Evolutionary conservation across 116 monocot species (phyloP), one percentile per base, ranked within the genome.

Genomic region (Dioscorea cayenensis): DNA sequence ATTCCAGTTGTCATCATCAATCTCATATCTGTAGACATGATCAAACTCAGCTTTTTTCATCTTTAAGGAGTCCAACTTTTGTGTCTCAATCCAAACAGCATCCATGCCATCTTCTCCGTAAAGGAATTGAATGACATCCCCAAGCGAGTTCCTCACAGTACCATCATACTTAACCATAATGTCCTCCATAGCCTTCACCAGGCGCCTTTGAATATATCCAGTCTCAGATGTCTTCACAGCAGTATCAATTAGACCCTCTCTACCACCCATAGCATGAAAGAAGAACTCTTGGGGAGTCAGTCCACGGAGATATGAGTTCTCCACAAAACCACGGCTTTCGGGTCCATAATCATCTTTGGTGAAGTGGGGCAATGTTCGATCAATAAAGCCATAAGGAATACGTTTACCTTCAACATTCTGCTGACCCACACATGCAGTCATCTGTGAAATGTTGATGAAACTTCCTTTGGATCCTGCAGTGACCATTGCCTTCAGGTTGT

Each of bases 51-150:
- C 10, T 72, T 85, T 99, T 68, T 99, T 94, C 89, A 99, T 90
- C 77, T 94, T 93, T 75, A 99, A 70, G 11, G 97, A 90, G 51
- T 99, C 97, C 79, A 99, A 68, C 73, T 88, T 93, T 51, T 99
- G 97, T 28, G 79, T 79, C 69, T 99, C 97, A 50, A 99, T 99
- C 97, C 94, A 99, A 69, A 99, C 97, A 64, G 97, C 84, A 85
- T 99, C 97, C 97, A 99, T 99, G 16, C 97, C 97, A 89, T 99
- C 97, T 76, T 99, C 97, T 55, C 97, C 97, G 75, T 99, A 99
- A 28, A 99, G 86, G 70, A 99, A 99, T 68, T 99, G 94, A 62
- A 99, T 94, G 60, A 99, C 97, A 85, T 99, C 97, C 19, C 94
- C 97, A 32, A 99, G 64, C 3, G 97, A 99, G 75, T 99, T 99